Evolutionary conservation across 2,329 filamentous ascomycete species (phyloP), one percentile per base, ranked within the genome.

Genomic region (Hypomyces perniciosus): DNA sequence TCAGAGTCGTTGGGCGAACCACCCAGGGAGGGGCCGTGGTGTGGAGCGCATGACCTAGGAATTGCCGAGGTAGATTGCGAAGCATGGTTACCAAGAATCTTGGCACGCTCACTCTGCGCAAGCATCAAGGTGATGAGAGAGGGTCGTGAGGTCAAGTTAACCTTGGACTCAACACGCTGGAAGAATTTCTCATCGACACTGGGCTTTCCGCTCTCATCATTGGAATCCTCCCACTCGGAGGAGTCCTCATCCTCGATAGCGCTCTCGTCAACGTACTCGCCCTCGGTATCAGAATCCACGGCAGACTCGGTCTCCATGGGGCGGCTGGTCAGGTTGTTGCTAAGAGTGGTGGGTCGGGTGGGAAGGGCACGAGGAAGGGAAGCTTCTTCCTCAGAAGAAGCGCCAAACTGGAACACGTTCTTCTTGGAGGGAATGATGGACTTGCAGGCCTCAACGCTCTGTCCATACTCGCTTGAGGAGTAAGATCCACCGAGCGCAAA

Each of bases 91-190:
- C 83, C 79, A n/a, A 92, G 78, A 48, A 76, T 84, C 62, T 76
- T 78, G 44, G 84, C 80, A 46, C 87, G 85, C 66, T 88, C 85
- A 57, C 82, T 85, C 64, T 95, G 84, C 9, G 75, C 86, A 65
- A 99, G 83, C 77, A 92, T 86, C 47, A 92, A 84, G 1, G 91
- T 96, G 58, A 99, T 85, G 38, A 97, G 80, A 2, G 92, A 97
- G 46, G 87, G 85, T 44, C 88, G 84, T 1, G 92, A 95, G 2
- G 87, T 85, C 28, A 97, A 76, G 63, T 96, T 89, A 6, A 85
- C 83, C 66, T 84, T 84, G 38, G 91, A 96, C 67, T 96, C 89
- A 44, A 97, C 90, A 7, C 93, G 86, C 68, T 91, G 84, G 78
- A 99, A 99, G 61, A 90, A 77, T 62, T 82, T 84, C 54, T 93